A percentile compares a stretch with the other conserved stretches of the same genome.
phyloP scores from a whole-genome alignment of 495 filamentous ascomycete species.

The Penicillium cinerascens region DNA sequence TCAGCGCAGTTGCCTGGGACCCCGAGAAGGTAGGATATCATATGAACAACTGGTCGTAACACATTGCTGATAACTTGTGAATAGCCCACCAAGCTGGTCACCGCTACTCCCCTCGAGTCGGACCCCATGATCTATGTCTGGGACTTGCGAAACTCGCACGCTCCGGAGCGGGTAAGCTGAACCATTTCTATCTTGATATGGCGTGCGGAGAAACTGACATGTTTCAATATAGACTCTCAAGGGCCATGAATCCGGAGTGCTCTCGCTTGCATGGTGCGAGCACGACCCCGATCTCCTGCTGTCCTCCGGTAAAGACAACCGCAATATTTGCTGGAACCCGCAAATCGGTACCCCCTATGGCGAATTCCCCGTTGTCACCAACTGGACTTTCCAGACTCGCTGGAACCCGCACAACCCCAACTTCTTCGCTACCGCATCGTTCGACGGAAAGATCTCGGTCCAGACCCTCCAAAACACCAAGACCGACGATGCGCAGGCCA shows the following conservation, averaged over 20 bases:
- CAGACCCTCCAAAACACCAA: constrained; percentile 90
- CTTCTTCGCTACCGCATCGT: constrained; percentile 89
- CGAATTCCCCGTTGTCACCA: constrained; percentile 94
- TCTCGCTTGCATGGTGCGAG: constrained; percentile 93
- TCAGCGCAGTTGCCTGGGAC: constrained; percentile 96
- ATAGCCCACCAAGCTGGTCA: constrained; percentile 83
- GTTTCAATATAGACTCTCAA: constrained; percentile 55
- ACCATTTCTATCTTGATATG: neutral
- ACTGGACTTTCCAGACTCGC: constrained; percentile 95
- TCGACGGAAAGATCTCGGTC: constrained; percentile 90
- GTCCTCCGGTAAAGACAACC: constrained; percentile 95
- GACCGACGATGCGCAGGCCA: constrained; percentile 45
- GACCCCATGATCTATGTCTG: constrained; percentile 86
- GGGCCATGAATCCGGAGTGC: constrained; percentile 86
- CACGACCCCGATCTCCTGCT: constrained; percentile 89
- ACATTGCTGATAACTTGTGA: constrained; percentile 9
- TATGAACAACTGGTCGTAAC: neutral
- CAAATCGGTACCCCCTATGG: constrained; percentile 81
- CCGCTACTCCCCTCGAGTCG: constrained; percentile 86
- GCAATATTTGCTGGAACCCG: constrained; percentile 94
- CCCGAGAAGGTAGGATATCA: constrained; percentile 60
- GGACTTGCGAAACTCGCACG: constrained; percentile 95
- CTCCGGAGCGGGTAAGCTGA: constrained; percentile 69
- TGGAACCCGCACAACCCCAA: constrained; percentile 93
- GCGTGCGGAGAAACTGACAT: constrained; percentile 3